Base-by-base conservation (phyloP, 768 basidiomycete species). In the Macrolepiota fuliginosa region DNA sequence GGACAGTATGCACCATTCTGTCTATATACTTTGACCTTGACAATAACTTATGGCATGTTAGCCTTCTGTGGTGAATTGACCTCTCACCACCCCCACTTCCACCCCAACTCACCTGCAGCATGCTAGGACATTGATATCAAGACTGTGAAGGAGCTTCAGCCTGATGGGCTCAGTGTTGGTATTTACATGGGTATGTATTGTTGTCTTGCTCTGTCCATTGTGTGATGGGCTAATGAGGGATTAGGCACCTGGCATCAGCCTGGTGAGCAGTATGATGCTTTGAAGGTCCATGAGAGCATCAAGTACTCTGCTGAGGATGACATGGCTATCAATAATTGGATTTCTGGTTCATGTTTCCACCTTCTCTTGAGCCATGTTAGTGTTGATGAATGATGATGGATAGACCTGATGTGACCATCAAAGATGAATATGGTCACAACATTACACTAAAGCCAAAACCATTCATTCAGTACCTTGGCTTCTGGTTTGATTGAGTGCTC, bases 51-150 rank as follows among this genome's bases (percentile, higher is more conserved):
- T 32, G 3, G 42, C 19, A 45, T 2, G 17, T 36, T 57, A 88
- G 86, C 86, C 9, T 89, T 78, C 85, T 84, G 88, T 56, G 88
- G 88, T 52, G 88, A 89, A 69, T 75, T 90, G 54, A 84, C 86
- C 12, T 87, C 85, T 13, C 88, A 88, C 69, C 88, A 89, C 72
- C 88, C 88, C 22, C 88, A 77, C 72, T 89, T 90, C 86, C 84
- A 88, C 74, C 87, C 88, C 0, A 81, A 80, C 3, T 88, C 86
- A 3, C 78, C 83, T 13, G 87, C 87, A 6, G 86, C 83, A 32
- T 68, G 69, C 63, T 71, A 71, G 57, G 88, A 90, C 68, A 86
- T 89, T 62, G 88, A 89, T 69, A 83, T 89, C 75, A 74, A 77
- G 72, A 89, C 87, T 9, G 87, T 87, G 12, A 86, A 85, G 74